These are phyloP conservation scores for Aspergillus nanangensis DNA, from an alignment of 495 filamentous ascomycete species.

Conservation along the genomic window DNA sequence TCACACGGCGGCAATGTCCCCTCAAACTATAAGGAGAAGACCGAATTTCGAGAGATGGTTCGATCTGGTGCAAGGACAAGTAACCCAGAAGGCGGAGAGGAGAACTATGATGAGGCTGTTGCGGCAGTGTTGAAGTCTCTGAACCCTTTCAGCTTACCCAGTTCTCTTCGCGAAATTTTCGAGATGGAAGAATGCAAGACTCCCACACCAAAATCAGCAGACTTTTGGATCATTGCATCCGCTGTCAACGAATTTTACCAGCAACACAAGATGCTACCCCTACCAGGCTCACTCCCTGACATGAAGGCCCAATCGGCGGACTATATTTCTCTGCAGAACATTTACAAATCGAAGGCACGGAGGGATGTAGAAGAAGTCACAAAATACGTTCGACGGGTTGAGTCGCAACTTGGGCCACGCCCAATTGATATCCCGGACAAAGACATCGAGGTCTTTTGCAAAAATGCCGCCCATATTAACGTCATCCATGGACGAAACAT, in stretches of 20 bases:
- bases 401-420: constrained; percentile 44
- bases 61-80: constrained; percentile 60
- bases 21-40: constrained; percentile 78
- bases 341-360: constrained; percentile 88
- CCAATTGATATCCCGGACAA: constrained; percentile 55
- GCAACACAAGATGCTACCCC: constrained; percentile 65
- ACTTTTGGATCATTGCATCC: constrained; percentile 88
- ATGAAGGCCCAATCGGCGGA: constrained; percentile 96
- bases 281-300: constrained; percentile 87
- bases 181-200: constrained; percentile 55
- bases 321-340: constrained; percentile 87
- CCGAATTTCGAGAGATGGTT: constrained; percentile 69
- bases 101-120: constrained; percentile 94
- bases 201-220: constrained; percentile 34
- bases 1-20: constrained; percentile 66
- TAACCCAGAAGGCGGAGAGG: constrained; percentile 84
- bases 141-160: constrained; percentile 59
- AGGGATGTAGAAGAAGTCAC: constrained; percentile 76
- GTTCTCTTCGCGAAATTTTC: constrained; percentile 72
- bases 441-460: constrained; percentile 92
- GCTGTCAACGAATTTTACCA: constrained; percentile 73
- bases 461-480: constrained; percentile 90
- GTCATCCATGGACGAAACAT: constrained; percentile 65
- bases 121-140: constrained; percentile 83
- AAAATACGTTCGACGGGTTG: constrained; percentile 57